Conservation (phyloP, 352 stramenopile genomes). For the Phytophthora melonis region DNA sequence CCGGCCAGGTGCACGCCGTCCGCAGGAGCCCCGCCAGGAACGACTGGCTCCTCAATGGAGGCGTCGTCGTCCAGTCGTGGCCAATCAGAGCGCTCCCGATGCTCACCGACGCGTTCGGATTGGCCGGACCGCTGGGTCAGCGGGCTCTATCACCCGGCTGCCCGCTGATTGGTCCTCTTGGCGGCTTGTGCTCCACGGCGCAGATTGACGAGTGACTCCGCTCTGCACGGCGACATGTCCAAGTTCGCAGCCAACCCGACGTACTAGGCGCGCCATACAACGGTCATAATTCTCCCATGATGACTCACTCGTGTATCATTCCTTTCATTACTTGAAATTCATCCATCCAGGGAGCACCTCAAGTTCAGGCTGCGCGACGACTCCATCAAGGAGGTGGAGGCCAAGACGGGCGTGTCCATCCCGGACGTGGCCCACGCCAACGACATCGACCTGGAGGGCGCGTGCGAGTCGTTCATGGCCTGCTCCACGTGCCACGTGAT, state of each 20-base stretch:
- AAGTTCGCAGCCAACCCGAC: constrained; percentile 70
- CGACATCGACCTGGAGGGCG: constrained; percentile 95
- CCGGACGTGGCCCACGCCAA: constrained; percentile 94
- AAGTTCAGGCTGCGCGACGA: constrained; percentile 79
- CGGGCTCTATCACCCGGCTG: too few relatives aligned
- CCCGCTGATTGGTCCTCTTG: too few relatives aligned
- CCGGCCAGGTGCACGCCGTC: too few relatives aligned
- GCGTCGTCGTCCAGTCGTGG: too few relatives aligned
- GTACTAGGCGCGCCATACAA: constrained; percentile 28
- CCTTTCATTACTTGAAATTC: neutral
- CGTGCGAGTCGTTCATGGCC: constrained; percentile 95
- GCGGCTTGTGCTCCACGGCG: too few relatives aligned
- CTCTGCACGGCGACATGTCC: constrained; percentile 65
- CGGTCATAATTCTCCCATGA: neutral
- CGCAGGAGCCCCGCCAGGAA: too few relatives aligned
- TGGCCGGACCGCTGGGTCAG: too few relatives aligned
- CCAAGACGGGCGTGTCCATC: constrained; percentile 86
- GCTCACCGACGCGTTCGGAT: too few relatives aligned
- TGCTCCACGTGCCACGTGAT: constrained; percentile 99
- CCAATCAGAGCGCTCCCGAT: too few relatives aligned
- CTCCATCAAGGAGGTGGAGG: constrained; percentile 66
- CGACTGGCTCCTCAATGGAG: too few relatives aligned
- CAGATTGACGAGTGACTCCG: too few relatives aligned
- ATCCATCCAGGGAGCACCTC: constrained; percentile 64
- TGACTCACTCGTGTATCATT: constrained; percentile 15